Conservation (phyloP, 352 stramenopile genomes). For the Plasmopara muralis region DNA sequence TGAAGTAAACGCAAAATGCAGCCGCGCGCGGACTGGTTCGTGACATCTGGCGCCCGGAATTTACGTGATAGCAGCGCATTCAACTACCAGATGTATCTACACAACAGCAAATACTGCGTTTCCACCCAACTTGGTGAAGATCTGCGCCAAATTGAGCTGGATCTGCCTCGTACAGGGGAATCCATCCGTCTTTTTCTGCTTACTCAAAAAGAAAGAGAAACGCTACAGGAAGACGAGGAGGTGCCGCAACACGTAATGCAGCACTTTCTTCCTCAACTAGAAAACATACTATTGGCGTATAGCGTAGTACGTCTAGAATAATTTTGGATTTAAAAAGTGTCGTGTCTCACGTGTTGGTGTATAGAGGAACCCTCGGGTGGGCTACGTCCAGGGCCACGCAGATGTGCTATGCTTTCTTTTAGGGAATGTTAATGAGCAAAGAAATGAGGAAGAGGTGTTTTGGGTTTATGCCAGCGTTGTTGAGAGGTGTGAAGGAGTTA, state of each 20-base stretch:
- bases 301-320: constrained; percentile 30
- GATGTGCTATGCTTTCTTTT: constrained; percentile 69
- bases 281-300: constrained; percentile 56
- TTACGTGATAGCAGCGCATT: constrained; percentile 31
- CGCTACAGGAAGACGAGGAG: constrained; percentile 17
- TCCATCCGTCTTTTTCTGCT: constrained; percentile 57
- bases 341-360: not conserved
- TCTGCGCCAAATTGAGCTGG: constrained; percentile 57
- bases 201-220: constrained; percentile 8
- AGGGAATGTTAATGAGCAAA: constrained; percentile 30
- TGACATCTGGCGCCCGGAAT: constrained; percentile 28
- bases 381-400: constrained; percentile 69
- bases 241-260: constrained; percentile 17
- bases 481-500: constrained; percentile 28
- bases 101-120: constrained; percentile 17
- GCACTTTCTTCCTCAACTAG: constrained; percentile 32
- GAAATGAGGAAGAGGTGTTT: constrained; percentile 52
- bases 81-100: constrained; percentile 39
- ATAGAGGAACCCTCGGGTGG: constrained; percentile 59
- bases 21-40: constrained; percentile 37
- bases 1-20: not conserved
- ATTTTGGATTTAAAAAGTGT: not conserved
- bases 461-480: constrained; percentile 71
- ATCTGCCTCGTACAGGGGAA: constrained; percentile 47
- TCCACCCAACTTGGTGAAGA: constrained; percentile 47